Evolutionary conservation across 352 stramenopile genomes (phyloP).

Genomic region (Phytopythium aichiense): DNA sequence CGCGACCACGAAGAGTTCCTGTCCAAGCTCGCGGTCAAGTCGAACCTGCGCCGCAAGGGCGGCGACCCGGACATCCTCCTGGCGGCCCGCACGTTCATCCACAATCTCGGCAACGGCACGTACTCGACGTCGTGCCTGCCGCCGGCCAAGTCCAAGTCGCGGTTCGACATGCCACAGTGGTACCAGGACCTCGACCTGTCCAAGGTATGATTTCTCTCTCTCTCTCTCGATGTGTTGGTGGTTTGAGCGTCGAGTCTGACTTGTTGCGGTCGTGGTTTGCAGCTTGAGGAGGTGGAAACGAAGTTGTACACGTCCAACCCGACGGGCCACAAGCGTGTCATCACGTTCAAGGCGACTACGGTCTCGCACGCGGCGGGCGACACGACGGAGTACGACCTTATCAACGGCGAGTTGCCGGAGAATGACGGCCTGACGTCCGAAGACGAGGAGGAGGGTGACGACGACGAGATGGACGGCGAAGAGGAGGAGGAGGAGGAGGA

Average conservation of each 20-base stretch:
- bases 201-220: conserved; percentile 20
- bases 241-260: background rate
- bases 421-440: conserved; percentile 72
- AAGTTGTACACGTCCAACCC: conserved; percentile 60
- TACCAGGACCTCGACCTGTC: conserved; percentile 49
- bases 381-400: conserved; percentile 78
- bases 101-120: conserved; percentile 56
- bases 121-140: conserved; percentile 59
- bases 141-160: conserved; percentile 77
- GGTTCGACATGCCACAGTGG: conserved; percentile 72
- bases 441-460: conserved; percentile 42
- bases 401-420: conserved; percentile 74
- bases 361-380: conserved; percentile 57
- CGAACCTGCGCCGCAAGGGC: conserved; percentile 94
- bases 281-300: conserved; percentile 49
- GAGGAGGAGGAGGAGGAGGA: conserved; percentile 36
- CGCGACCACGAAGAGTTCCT: conserved; percentile 93
- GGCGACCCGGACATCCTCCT: conserved; percentile 95
- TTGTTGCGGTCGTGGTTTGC: conserved; percentile 7
- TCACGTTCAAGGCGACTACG: conserved; percentile 46
- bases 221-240: background rate
- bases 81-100: conserved; percentile 88
- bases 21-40: conserved; percentile 91
- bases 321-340: conserved; percentile 45
- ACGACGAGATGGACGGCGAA: conserved; percentile 29